Base-by-base conservation (phyloP, 257 asterid genomes). In the Paraleonurus japonicus region DNA sequence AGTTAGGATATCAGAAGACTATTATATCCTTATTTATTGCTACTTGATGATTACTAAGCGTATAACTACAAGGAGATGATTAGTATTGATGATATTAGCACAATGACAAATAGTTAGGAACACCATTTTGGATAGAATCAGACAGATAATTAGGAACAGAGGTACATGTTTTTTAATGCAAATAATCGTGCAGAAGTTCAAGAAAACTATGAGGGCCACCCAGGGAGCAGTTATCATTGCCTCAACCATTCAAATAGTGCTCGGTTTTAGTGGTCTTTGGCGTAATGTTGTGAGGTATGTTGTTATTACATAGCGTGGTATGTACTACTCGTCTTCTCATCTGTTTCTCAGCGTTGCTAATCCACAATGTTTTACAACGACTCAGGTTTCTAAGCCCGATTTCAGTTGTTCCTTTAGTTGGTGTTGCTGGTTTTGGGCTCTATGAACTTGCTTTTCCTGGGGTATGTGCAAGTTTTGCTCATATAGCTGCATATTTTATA, bases 181-280 rank as follows among this genome's bases (percentile, higher is more conserved):
- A 67, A 58, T 69, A 26, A 57, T 59, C 28, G 3, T n/a, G 83
- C 85, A 89, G 96, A 87, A 71, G 76, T 92, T 92, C 85, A 85
- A 77, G 83, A 92, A 92, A 81, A 79, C 79, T 74, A 91, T 91
- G 97, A 79, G 97, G 75, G 97, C 97, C 20, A 86, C 95, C 1
- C 97, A 92, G 50, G 97, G 97, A 19, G 95, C 97, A 48, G 81
- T 87, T 41, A 89, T 92, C 13, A 85, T 92, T 69, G 96, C 95
- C 61, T 92, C 97, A 15, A 85, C 90, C 47, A 78, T 92, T 84
- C 96, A 92, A 60, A 89, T 92, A 62, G 88, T 89, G 75, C 75
- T 92, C 7, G 97, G 97, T 58, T 92, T 92, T 78, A 92, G 96
- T 81, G 96, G 97, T 45, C 97, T 92, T 61, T 89, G 96, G 97